These are phyloP conservation scores for Pestalotiopsis sp. DNA, from an alignment of 2,329 filamentous ascomycete genomes.

Conservation along the genomic window DNA sequence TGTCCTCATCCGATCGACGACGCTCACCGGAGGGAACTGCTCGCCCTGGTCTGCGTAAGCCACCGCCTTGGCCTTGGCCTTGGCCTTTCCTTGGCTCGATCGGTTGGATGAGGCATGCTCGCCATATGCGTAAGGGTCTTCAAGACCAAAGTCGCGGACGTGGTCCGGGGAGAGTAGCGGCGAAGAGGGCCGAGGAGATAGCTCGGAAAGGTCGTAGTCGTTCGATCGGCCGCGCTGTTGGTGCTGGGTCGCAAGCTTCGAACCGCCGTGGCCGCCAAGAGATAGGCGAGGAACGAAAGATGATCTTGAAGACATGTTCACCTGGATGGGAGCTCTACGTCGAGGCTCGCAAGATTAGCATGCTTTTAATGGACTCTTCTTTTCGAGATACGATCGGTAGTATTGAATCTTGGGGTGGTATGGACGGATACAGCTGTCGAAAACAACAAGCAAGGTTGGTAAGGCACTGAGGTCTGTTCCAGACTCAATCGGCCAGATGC, in stretches of 20 bases:
- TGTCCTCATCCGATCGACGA: constrained; percentile 16
- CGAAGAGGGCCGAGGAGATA: constrained; percentile 32
- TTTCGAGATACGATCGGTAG: neutral
- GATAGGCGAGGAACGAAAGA: constrained; percentile 29
- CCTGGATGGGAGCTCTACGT: neutral
- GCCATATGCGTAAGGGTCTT: neutral
- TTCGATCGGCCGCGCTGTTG: constrained; percentile 19
- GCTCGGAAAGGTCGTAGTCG: constrained; percentile 31
- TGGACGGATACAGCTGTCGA: neutral
- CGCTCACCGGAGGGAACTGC: constrained; percentile 16
- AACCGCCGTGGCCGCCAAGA: constrained; percentile 21
- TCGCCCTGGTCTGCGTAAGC: constrained; percentile 20
- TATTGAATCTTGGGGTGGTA: neutral
- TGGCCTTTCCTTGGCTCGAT: constrained; percentile 19
- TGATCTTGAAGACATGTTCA: constrained; percentile 27
- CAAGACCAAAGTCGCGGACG: constrained; percentile 10
- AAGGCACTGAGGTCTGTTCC: neutral
- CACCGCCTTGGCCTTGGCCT: constrained; percentile 26
- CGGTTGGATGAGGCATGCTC: neutral
- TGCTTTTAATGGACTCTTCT: neutral
- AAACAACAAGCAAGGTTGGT: neutral
- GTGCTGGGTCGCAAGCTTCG: constrained; percentile 21
- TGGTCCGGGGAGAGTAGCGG: constrained; percentile 25
- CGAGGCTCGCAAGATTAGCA: neutral
- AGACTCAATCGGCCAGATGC: neutral